Evolutionary conservation across 2,329 filamentous ascomycete genomes (phyloP).

Genomic region (Verticillium albo-atrum): DNA sequence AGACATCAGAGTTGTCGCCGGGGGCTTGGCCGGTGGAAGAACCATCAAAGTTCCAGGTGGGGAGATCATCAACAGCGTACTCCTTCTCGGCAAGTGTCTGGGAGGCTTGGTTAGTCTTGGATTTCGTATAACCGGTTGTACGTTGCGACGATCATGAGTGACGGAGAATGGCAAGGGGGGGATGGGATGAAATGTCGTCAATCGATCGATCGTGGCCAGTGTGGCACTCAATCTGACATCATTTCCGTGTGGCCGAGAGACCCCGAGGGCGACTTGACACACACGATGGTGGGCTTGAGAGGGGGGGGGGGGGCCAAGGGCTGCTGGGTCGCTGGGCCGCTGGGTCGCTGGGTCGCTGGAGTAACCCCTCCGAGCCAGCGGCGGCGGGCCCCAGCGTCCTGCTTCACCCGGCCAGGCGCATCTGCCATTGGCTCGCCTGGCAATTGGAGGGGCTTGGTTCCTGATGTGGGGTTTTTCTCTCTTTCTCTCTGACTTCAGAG

Average conservation of each 20-base stretch:
- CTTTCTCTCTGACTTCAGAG: background rate
- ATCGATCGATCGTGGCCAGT: background rate
- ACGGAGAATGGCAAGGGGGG: background rate
- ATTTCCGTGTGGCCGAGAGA: no score
- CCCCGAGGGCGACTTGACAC: no score
- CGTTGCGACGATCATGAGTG: background rate
- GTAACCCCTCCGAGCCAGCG: background rate
- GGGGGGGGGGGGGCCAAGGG: no score
- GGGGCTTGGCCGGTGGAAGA: conserved; percentile 90
- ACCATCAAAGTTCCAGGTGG: conserved; percentile 59
- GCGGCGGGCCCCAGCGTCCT: background rate
- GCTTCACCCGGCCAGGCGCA: background rate
- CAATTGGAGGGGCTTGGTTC: background rate
- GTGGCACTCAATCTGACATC: no score
- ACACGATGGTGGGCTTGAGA: no score
- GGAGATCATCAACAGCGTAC: conserved; percentile 47
- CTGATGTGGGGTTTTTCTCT: background rate
- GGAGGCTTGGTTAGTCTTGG: background rate
- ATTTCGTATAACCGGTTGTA: background rate
- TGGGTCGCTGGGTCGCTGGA: background rate
- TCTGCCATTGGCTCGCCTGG: background rate
- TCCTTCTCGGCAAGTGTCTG: conserved; percentile 48
- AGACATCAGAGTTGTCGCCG: conserved; percentile 95
- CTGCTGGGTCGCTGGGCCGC: no score
- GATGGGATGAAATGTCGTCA: background rate